These are phyloP conservation scores for Tubosaeta sp. DNA, from an alignment of 768 basidiomycete genomes.

Conservation along the genomic window DNA sequence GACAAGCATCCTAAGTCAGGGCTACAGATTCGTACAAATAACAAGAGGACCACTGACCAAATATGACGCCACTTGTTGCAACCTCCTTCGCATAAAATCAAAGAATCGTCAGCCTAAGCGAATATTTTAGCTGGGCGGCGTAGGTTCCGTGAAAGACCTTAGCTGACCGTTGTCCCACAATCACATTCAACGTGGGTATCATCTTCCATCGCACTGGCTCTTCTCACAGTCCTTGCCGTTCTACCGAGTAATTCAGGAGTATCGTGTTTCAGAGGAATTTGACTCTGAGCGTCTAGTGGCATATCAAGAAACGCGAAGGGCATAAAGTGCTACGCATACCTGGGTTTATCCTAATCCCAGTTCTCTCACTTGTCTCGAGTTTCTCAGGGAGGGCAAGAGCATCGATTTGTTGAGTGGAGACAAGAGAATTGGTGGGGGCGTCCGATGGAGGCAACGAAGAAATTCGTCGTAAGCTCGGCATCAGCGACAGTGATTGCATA, in stretches of 20 bases:
- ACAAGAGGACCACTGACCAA: slow-evolving; percentile 46
- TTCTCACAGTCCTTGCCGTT: slow-evolving; percentile 5
- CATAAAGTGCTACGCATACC: slow-evolving; percentile 44
- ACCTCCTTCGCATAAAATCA: slow-evolving; percentile 64
- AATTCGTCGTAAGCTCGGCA: slow-evolving; percentile 5
- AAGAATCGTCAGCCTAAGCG: slow-evolving; percentile 51
- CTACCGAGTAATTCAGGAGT: not conserved
- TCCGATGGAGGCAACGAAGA: slow-evolving; percentile 29
- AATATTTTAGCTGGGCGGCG: not conserved
- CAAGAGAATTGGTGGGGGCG: slow-evolving; percentile 13
- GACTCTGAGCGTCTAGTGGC: slow-evolving; percentile 32
- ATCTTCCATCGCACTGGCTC: slow-evolving; percentile 13
- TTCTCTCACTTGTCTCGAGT: slow-evolving; percentile 7
- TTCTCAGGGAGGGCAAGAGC: not conserved
- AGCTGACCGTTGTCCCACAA: slow-evolving; percentile 54
- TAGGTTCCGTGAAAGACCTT: not conserved
- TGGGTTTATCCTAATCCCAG: slow-evolving; percentile 27
- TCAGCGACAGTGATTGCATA: slow-evolving; percentile 23
- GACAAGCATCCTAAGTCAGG: not conserved
- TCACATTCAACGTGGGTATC: slow-evolving; percentile 59
- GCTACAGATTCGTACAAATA: not conserved
- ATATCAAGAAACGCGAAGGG: not conserved
- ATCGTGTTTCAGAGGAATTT: slow-evolving; percentile 14
- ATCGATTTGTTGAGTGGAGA: slow-evolving; percentile 25
- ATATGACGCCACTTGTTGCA: slow-evolving; percentile 73